phyloP scores from a whole-genome alignment of 2,329 filamentous ascomycete genomes.

The Metarhizium robertsii region DNA sequence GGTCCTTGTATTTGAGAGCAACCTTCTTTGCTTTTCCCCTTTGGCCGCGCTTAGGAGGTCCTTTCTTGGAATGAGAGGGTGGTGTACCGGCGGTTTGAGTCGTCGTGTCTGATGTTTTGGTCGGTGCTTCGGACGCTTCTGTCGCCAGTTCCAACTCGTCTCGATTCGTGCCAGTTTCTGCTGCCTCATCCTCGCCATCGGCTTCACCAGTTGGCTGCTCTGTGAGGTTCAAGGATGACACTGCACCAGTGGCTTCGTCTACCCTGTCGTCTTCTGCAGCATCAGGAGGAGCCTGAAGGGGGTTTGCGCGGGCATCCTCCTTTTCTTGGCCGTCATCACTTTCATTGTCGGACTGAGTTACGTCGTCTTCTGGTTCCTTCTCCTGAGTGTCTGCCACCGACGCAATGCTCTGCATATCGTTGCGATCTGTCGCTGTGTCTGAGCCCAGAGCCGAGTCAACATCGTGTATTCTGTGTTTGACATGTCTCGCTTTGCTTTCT shows the following conservation, averaged over 20 bases:
- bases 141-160: constrained; percentile 5
- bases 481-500: constrained; percentile 72
- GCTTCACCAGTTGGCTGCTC: constrained; percentile 7
- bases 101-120: constrained; percentile 4
- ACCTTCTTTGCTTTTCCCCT: constrained; percentile 78
- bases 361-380: constrained; percentile 13
- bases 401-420: constrained; percentile 5
- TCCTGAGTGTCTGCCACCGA: constrained; percentile 16
- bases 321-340: constrained; percentile 22
- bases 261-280: constrained; percentile 17
- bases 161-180: constrained; percentile 9
- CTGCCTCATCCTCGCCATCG: constrained; percentile 14
- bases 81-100: neutral
- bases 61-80: constrained; percentile 28
- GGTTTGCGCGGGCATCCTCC: constrained; percentile 24
- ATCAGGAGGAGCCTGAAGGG: constrained; percentile 22
- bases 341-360: constrained; percentile 18
- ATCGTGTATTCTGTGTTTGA: constrained; percentile 49
- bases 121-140: constrained; percentile 12
- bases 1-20: constrained; percentile 80
- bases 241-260: constrained; percentile 15
- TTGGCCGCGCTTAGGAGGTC: constrained; percentile 58
- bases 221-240: constrained; percentile 15
- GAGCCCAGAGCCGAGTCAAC: constrained; percentile 10
- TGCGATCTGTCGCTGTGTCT: constrained; percentile 9